Evolutionary conservation across 768 basidiomycete species (phyloP).

Genomic region (Auricularia sp.): DNA sequence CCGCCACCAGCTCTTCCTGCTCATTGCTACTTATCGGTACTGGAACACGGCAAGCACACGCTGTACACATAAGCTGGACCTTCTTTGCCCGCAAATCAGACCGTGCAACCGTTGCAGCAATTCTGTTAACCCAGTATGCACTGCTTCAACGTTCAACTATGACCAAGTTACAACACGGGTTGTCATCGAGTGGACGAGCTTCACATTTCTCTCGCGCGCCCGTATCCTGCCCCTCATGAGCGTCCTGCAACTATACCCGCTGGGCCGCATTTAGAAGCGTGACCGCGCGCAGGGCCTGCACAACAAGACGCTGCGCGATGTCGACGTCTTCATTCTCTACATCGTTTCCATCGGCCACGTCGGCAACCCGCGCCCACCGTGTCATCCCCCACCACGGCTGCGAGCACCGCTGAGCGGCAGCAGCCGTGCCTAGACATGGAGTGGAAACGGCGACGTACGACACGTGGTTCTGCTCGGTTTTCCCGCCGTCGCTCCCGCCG

Average conservation of each 20-base stretch:
- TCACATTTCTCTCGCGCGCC: conserved; percentile 71
- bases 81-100: too few relatives aligned
- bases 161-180: too few relatives aligned
- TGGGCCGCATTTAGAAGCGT: conserved; percentile 14
- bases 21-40: too few relatives aligned
- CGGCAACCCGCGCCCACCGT: conserved; percentile 56
- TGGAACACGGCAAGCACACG: too few relatives aligned
- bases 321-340: conserved; percentile 76
- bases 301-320: conserved; percentile 31
- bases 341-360: conserved; percentile 95
- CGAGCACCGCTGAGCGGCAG: conserved; percentile 14
- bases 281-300: conserved; percentile 11
- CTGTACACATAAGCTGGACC: too few relatives aligned
- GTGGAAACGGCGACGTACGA: background rate
- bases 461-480: conserved; percentile 34
- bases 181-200: conserved; percentile 40
- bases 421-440: conserved; percentile 26
- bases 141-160: too few relatives aligned
- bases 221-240: conserved; percentile 73
- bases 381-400: conserved; percentile 8
- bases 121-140: too few relatives aligned
- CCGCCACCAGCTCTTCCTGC: too few relatives aligned
- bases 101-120: too few relatives aligned
- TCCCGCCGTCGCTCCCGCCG: conserved; percentile 48
- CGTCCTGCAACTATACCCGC: conserved; percentile 27